These are phyloP conservation scores for Colletotrichum viniferum DNA, from an alignment of 2,329 filamentous ascomycete genomes.

Conservation along the genomic window DNA sequence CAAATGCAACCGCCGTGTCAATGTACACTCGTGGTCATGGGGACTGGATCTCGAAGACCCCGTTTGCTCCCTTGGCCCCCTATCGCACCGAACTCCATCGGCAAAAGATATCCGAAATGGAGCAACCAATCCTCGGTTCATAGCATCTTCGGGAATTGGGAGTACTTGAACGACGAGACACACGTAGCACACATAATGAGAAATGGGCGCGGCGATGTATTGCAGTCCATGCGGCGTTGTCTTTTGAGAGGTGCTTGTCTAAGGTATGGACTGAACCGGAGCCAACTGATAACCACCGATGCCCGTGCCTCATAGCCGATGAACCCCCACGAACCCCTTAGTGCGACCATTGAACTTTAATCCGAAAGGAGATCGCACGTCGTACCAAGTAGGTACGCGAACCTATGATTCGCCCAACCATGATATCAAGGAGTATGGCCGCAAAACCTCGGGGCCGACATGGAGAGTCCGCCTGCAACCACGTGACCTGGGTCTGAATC, in stretches of 20 bases:
- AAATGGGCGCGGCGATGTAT: not conserved
- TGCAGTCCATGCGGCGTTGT: not conserved
- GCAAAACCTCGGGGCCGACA: not conserved
- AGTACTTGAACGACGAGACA: too few species aligned
- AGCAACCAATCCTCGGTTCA: not conserved
- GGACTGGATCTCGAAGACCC: not conserved
- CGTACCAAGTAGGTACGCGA: not conserved
- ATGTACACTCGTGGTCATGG: not conserved
- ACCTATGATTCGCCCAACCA: not conserved
- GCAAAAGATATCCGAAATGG: not conserved
- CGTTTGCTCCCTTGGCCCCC: not conserved
- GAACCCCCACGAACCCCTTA: not conserved
- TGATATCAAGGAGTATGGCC: not conserved
- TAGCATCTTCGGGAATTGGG: not conserved
- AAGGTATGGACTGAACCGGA: not conserved
- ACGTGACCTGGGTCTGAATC: not conserved
- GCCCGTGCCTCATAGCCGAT: not conserved
- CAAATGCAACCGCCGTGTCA: not conserved
- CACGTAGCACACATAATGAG: not conserved
- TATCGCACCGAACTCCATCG: not conserved
- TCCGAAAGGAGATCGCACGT: not conserved
- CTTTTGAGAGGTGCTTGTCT: not conserved
- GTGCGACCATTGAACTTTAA: not conserved
- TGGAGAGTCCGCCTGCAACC: not conserved
- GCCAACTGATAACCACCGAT: not conserved